Evolutionary conservation across 768 basidiomycete species (phyloP).

Genomic region (Collybia sp.): DNA sequence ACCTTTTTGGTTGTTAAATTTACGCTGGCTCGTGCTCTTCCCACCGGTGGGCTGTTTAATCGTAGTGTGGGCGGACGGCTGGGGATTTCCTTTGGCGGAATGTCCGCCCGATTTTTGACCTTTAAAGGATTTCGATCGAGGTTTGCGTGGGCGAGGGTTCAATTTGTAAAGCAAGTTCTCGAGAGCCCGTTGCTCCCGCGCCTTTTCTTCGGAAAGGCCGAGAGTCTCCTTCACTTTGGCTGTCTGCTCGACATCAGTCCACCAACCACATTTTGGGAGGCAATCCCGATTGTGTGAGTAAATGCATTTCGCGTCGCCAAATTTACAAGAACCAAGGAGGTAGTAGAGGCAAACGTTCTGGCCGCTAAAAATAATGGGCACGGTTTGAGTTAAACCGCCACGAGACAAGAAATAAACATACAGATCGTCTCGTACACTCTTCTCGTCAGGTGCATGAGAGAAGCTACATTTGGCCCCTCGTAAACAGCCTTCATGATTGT

Average conservation of each 20-base stretch:
- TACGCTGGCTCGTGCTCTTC: not conserved
- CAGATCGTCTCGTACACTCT: constrained; percentile 52
- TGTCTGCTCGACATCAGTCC: constrained; percentile 18
- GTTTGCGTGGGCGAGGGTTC: constrained; percentile 6
- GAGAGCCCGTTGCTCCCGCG: constrained; percentile 11
- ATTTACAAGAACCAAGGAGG: constrained; percentile 34
- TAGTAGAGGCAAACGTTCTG: constrained; percentile 45
- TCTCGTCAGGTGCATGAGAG: constrained; percentile 51
- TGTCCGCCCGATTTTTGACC: constrained; percentile 1
- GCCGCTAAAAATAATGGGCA: constrained; percentile 28
- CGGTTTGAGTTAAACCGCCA: not conserved
- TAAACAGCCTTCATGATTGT: constrained; percentile 49
- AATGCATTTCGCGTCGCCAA: constrained; percentile 27
- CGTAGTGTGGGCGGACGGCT: not conserved
- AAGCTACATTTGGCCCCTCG: constrained; percentile 36
- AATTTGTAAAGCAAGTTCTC: constrained; percentile 5
- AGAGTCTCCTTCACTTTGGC: constrained; percentile 13
- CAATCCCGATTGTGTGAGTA: constrained; percentile 34
- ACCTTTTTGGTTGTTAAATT: not conserved
- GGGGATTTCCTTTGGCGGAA: constrained; percentile 1
- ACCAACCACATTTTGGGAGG: constrained; percentile 32
- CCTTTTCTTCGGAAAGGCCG: constrained; percentile 13
- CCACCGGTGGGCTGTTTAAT: not conserved
- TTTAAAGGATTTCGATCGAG: constrained; percentile 9
- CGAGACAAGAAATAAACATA: constrained; percentile 20